Conservation (phyloP, 2,329 filamentous ascomycete genomes). For the Escovopsis sp. region DNA sequence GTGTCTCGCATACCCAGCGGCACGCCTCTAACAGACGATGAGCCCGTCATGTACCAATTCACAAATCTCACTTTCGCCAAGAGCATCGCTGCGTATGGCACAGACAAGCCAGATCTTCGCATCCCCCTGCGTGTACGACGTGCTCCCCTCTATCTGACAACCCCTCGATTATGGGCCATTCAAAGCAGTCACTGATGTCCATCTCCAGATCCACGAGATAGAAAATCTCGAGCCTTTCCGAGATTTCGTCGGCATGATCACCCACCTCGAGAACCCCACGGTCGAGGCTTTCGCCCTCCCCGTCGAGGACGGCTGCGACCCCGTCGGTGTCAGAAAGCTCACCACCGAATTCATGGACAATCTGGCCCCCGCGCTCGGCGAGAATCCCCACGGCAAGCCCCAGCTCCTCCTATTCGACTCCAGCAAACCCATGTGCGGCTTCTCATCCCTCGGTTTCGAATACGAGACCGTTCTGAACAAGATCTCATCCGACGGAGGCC, state of each 20-base stretch:
- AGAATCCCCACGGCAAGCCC: slow-evolving; percentile 63
- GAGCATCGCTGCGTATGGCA: slow-evolving; percentile 65
- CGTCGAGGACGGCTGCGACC: slow-evolving; percentile 33
- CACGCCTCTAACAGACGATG: slow-evolving; percentile 4
- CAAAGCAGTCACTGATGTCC: slow-evolving; percentile 7
- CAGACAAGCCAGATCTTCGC: slow-evolving; percentile 83
- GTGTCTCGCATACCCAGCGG: slow-evolving; percentile 12
- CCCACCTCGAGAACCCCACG: slow-evolving; percentile 47
- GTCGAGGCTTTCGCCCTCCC: slow-evolving; percentile 62
- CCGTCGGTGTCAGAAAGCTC: slow-evolving; percentile 42
- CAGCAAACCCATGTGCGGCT: slow-evolving; percentile 56
- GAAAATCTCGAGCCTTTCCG: slow-evolving; percentile 39
- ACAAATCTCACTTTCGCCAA: slow-evolving; percentile 22
- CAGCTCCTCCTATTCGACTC: slow-evolving; percentile 64
- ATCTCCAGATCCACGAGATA: slow-evolving; percentile 44
- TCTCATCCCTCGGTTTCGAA: slow-evolving; percentile 54
- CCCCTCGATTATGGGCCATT: no score
- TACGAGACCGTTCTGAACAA: slow-evolving; percentile 42
- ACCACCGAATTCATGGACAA: slow-evolving; percentile 54
- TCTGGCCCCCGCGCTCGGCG: slow-evolving; percentile 42
- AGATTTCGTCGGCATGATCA: slow-evolving; percentile 62
- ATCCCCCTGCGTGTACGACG: slow-evolving; percentile 46
- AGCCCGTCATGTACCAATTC: slow-evolving; percentile 16
- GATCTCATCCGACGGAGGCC: slow-evolving; percentile 24
- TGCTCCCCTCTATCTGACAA: no score